Conservation (phyloP, 2,329 filamentous ascomycete species). For the Fusarium sp. region DNA sequence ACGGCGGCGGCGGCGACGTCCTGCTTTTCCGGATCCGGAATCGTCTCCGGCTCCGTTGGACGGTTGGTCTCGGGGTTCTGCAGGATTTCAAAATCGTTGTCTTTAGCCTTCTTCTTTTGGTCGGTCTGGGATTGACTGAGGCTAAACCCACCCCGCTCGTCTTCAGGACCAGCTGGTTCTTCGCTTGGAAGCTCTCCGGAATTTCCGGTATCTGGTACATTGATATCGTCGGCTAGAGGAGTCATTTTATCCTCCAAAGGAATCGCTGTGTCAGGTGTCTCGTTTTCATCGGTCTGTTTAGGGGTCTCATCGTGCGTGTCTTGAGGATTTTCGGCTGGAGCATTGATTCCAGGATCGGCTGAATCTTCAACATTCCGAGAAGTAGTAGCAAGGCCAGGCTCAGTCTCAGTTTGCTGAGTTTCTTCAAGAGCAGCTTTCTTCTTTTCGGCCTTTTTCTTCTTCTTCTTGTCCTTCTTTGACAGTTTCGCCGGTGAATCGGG, state of each 20-base stretch:
- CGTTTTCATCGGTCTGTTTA: slow-evolving; percentile 32
- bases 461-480: slow-evolving; percentile 53
- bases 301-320: slow-evolving; percentile 26
- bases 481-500: slow-evolving; percentile 41
- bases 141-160: slow-evolving; percentile 48
- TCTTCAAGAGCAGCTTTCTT: slow-evolving; percentile 45
- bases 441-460: slow-evolving; percentile 46
- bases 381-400: slow-evolving; percentile 27
- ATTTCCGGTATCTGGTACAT: slow-evolving; percentile 30
- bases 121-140: slow-evolving; percentile 48
- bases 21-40: slow-evolving; percentile 44
- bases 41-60: slow-evolving; percentile 40
- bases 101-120: slow-evolving; percentile 52
- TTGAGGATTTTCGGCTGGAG: slow-evolving; percentile 13
- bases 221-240: slow-evolving; percentile 23
- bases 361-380: slow-evolving; percentile 28
- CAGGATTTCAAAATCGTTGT: slow-evolving; percentile 45
- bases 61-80: slow-evolving; percentile 46
- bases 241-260: slow-evolving; percentile 14
- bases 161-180: slow-evolving; percentile 45
- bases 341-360: slow-evolving; percentile 23
- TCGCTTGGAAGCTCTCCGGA: slow-evolving; percentile 40
- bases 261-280: slow-evolving; percentile 11
- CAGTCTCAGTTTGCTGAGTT: slow-evolving; percentile 27
- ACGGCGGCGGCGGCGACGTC: slow-evolving; percentile 42